A percentile compares a stretch with the other conserved stretches of the same genome.
Conservation (phyloP, 129 eudicot species). For the Chrysanthemum seticuspe region DNA sequence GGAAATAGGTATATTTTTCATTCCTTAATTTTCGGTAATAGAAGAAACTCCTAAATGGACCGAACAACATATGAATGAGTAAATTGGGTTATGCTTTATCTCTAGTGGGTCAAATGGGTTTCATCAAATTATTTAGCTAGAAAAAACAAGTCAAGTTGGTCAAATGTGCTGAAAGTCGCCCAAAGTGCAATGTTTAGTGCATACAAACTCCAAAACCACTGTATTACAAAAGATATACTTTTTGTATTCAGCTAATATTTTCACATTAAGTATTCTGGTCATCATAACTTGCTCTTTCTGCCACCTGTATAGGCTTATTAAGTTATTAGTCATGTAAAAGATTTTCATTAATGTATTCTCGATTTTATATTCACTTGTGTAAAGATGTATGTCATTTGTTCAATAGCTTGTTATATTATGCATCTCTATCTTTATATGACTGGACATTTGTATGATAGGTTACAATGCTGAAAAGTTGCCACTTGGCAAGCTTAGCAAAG, state of each 20-base stretch:
- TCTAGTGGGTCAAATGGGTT: conserved; percentile 3
- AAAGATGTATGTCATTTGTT: neutral
- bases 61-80: neutral
- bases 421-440: neutral
- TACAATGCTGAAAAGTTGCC: conserved; percentile 98
- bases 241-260: neutral
- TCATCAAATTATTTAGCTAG: neutral
- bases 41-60: neutral
- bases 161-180: neutral
- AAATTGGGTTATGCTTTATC: neutral
- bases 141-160: neutral
- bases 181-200: neutral
- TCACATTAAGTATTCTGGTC: no score
- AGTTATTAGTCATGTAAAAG: neutral
- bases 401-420: conserved; percentile 10
- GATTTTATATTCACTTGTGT: neutral
- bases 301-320: neutral
- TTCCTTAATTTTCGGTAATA: neutral
- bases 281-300: neutral
- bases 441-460: conserved; percentile 40
- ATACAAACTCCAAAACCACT: neutral
- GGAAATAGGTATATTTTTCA: conserved; percentile 72
- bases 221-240: neutral
- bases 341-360: neutral
- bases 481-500: conserved; percentile 85